phyloP scores from a whole-genome alignment of 1,284 basidiomycete genomes.

The Austroboletus niveus region DNA sequence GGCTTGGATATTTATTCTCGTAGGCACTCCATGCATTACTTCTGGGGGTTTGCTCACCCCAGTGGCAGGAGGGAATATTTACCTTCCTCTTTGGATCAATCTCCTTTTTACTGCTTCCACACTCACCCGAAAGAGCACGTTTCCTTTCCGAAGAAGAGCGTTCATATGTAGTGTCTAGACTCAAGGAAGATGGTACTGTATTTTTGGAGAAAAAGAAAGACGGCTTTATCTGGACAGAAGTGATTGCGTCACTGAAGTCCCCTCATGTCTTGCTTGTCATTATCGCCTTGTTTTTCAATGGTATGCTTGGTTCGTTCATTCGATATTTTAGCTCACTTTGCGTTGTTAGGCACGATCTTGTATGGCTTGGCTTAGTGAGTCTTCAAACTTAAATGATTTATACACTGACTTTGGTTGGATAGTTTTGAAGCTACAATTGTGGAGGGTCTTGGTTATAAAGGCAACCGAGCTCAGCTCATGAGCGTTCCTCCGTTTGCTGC shows the following conservation, averaged over 20 bases:
- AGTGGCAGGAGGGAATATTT: constrained; percentile 47
- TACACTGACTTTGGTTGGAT: background rate
- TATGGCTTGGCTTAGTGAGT: constrained; percentile 40
- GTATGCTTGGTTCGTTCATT: constrained; percentile 8
- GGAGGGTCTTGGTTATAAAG: constrained; percentile 42
- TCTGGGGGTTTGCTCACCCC: background rate
- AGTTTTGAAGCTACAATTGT: constrained; percentile 57
- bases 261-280: constrained; percentile 34
- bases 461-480: constrained; percentile 45
- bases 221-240: constrained; percentile 36
- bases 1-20: constrained; percentile 69
- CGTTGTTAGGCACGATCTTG: constrained; percentile 37
- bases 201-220: constrained; percentile 34
- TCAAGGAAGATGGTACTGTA: constrained; percentile 32
- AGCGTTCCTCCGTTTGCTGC: constrained; percentile 48
- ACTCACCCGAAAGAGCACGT: constrained; percentile 41
- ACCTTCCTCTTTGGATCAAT: constrained; percentile 46
- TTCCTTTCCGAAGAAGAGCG: constrained; percentile 44
- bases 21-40: constrained; percentile 9
- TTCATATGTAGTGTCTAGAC: constrained; percentile 32
- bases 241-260: constrained; percentile 37
- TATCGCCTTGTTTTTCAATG: constrained; percentile 27
- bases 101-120: constrained; percentile 51
- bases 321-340: constrained; percentile 13
- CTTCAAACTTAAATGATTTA: background rate